Evolutionary conservation across 2,329 filamentous ascomycete genomes (phyloP).

Genomic region (Metarhizium rileyi): DNA sequence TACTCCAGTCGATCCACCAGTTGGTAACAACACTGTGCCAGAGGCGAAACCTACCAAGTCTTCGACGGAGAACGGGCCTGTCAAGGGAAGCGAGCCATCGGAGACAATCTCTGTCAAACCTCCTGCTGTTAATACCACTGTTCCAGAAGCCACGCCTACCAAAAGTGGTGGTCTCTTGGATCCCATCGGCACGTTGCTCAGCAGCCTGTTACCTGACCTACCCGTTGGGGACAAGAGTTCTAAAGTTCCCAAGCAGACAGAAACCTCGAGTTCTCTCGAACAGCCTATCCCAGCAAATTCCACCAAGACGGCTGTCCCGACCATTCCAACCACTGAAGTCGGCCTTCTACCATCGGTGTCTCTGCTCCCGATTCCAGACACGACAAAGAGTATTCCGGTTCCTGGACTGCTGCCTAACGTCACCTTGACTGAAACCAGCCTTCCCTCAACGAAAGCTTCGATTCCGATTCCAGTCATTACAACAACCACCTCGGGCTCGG

Average conservation of each 20-base stretch:
- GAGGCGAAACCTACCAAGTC: not conserved
- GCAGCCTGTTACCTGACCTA: constrained; percentile 10
- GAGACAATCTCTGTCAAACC: no score
- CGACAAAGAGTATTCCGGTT: not conserved
- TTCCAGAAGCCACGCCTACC: not conserved
- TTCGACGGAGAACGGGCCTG: no score
- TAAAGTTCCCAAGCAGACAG: no score
- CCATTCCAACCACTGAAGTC: not conserved
- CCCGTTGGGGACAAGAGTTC: no score
- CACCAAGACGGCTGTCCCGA: not conserved
- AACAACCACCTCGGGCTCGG: no score
- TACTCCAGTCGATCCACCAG: not conserved
- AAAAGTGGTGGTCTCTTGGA: constrained; percentile 11
- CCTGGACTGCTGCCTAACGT: constrained; percentile 2
- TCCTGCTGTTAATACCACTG: no score
- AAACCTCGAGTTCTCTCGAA: constrained; percentile 1
- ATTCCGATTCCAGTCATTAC: constrained; percentile 5
- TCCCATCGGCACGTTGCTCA: constrained; percentile 14
- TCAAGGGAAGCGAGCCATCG: no score
- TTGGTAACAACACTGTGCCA: constrained; percentile 2
- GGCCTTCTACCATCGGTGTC: not conserved
- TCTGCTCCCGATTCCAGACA: not conserved
- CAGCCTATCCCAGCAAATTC: not conserved
- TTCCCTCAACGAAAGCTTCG: no score
- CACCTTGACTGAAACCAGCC: constrained; percentile 10